Evolutionary conservation across 768 basidiomycete genomes (phyloP).

Genomic region (Psilocybe cubensis): DNA sequence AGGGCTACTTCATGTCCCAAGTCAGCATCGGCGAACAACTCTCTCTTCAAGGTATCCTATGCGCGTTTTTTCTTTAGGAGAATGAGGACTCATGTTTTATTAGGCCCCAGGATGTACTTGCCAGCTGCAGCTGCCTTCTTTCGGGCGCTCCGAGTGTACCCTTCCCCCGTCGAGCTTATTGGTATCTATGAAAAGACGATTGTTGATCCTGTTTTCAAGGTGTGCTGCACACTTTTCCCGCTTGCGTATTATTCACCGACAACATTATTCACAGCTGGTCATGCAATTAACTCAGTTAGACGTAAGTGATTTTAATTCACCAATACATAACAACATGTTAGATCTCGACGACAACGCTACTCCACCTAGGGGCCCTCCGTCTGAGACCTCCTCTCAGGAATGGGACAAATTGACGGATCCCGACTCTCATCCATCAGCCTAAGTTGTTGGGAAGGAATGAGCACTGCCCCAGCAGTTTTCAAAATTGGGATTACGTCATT

Average conservation of each 20-base stretch:
- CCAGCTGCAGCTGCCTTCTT: conserved; percentile 90
- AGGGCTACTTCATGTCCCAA: conserved; percentile 90
- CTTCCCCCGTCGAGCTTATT: conserved; percentile 91
- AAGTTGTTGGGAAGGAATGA: conserved; percentile 21
- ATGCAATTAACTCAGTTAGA: conserved; percentile 88
- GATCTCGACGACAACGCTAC: conserved; percentile 50
- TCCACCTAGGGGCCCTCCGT: conserved; percentile 73
- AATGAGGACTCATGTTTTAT: conserved; percentile 8
- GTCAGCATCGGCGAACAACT: conserved; percentile 89
- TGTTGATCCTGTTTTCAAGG: conserved; percentile 80
- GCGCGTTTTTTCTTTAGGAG: not conserved
- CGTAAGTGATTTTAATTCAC: conserved; percentile 71
- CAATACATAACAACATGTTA: conserved; percentile 21
- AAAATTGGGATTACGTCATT: conserved; percentile 22
- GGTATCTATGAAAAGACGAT: conserved; percentile 94
- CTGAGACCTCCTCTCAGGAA: conserved; percentile 87
- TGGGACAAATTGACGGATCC: conserved; percentile 89
- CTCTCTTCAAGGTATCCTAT: conserved; percentile 66
- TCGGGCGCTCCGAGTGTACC: conserved; percentile 93
- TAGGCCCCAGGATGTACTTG: conserved; percentile 80
- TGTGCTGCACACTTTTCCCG: conserved; percentile 29
- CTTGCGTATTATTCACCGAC: not conserved
- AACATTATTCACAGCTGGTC: conserved; percentile 36
- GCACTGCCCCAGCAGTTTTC: not conserved
- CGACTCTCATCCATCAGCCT: conserved; percentile 55